These are phyloP conservation scores for Boletus reticuloceps DNA, from an alignment of 768 basidiomycete species.

Conservation along the genomic window DNA sequence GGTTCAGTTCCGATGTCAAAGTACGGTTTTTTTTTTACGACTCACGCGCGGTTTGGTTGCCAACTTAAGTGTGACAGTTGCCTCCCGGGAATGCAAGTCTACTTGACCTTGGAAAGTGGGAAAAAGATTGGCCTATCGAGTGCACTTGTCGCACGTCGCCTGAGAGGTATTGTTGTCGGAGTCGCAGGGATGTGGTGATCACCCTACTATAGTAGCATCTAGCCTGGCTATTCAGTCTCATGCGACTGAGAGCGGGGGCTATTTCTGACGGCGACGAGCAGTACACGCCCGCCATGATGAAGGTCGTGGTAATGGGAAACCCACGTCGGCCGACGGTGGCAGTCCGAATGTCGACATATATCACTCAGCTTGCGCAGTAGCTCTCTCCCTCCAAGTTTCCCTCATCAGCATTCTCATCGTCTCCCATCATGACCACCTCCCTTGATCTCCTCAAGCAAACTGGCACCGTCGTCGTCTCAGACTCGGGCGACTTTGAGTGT, in stretches of 20 bases:
- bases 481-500: constrained; percentile 96
- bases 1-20: too few species aligned
- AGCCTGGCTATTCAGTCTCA: not conserved
- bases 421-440: constrained; percentile 69
- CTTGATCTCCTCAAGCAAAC: constrained; percentile 85
- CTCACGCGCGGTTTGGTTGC: not conserved
- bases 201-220: not conserved
- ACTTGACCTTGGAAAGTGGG: not conserved
- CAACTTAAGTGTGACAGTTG: not conserved
- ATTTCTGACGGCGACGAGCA: not conserved
- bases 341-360: constrained; percentile 10
- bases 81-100: too few species aligned
- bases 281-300: constrained; percentile 3
- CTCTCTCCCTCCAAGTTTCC: not conserved
- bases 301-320: constrained; percentile 14
- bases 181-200: constrained; percentile 8
- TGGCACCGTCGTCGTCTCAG: constrained; percentile 95
- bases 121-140: not conserved
- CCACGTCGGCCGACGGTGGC: constrained; percentile 15
- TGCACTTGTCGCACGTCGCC: constrained; percentile 6
- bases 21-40: too few species aligned
- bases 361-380: constrained; percentile 10
- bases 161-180: constrained; percentile 7
- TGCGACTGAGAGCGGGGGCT: not conserved
- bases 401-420: not conserved